These are phyloP conservation scores for Colletotrichum musicola DNA, from an alignment of 2,329 filamentous ascomycete genomes.

Conservation along the genomic window DNA sequence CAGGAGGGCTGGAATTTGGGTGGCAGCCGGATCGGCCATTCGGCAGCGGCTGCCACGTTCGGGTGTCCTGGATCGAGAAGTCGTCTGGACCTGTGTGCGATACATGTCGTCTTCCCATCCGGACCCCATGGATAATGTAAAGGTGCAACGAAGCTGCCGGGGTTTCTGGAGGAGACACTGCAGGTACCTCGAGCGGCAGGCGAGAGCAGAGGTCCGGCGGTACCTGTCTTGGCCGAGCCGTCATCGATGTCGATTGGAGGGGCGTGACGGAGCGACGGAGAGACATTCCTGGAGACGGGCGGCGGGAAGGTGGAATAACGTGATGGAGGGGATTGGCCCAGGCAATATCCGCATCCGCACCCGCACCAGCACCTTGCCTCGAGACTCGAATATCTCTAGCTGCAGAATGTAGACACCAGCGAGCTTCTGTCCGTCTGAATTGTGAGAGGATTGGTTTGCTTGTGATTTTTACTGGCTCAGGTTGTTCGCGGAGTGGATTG, in stretches of 20 bases:
- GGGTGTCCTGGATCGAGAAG: conserved; percentile 24
- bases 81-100: not conserved
- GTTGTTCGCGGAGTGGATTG: conserved; percentile 17
- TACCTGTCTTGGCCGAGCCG: not conserved
- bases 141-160: too few species aligned
- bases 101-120: not conserved
- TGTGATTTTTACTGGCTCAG: conserved; percentile 14
- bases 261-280: conserved; percentile 30
- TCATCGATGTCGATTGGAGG: not conserved
- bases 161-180: not conserved
- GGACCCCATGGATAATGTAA: not conserved
- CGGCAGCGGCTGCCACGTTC: conserved; percentile 29
- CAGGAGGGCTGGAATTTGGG: conserved; percentile 8
- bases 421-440: conserved; percentile 4
- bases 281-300: conserved; percentile 27
- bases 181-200: not conserved
- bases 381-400: conserved; percentile 14
- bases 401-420: not conserved
- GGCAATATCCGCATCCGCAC: too few species aligned
- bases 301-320: conserved; percentile 25
- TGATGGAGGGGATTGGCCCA: conserved; percentile 7
- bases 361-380: not conserved
- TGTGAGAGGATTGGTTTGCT: conserved; percentile 4
- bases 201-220: not conserved
- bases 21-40: conserved; percentile 36